Conservation (phyloP, 768 basidiomycete species). For the Galerina marginata region DNA sequence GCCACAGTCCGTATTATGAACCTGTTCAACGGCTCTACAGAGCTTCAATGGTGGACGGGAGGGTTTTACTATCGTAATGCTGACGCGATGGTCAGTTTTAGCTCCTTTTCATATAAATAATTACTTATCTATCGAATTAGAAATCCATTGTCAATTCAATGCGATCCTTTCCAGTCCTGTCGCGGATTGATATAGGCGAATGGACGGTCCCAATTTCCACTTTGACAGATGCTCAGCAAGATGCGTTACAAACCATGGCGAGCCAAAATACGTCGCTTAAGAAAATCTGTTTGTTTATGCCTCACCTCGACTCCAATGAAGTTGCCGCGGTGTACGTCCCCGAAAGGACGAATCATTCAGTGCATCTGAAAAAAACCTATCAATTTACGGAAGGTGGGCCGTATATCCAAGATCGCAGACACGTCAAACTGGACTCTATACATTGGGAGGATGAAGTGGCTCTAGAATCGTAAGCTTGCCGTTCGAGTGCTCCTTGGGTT, state of each 20-base stretch:
- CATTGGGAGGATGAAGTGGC: not conserved
- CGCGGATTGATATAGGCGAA: conserved; percentile 14
- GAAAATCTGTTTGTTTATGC: conserved; percentile 11
- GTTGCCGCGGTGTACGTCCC: conserved; percentile 2
- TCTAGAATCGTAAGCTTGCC: no score
- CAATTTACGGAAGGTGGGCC: not conserved
- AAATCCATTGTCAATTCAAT: not conserved
- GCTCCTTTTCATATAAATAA: not conserved
- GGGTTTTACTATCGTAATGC: conserved; percentile 12
- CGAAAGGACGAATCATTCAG: not conserved
- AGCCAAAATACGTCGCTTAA: not conserved
- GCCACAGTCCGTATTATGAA: not conserved
- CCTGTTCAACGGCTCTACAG: conserved; percentile 4
- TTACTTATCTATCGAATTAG: not conserved
- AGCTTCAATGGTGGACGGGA: conserved; percentile 13
- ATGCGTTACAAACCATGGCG: not conserved
- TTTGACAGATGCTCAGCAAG: not conserved
- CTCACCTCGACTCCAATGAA: conserved; percentile 10
- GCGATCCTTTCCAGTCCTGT: not conserved
- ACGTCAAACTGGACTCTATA: not conserved
- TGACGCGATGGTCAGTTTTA: conserved; percentile 5
- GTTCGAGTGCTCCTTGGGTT: no score
- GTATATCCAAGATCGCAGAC: not conserved
- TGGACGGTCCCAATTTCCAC: conserved; percentile 1
- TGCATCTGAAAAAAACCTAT: not conserved